Base-by-base conservation (phyloP, 1,284 basidiomycete species). In the Ceratobasidium sp. region DNA sequence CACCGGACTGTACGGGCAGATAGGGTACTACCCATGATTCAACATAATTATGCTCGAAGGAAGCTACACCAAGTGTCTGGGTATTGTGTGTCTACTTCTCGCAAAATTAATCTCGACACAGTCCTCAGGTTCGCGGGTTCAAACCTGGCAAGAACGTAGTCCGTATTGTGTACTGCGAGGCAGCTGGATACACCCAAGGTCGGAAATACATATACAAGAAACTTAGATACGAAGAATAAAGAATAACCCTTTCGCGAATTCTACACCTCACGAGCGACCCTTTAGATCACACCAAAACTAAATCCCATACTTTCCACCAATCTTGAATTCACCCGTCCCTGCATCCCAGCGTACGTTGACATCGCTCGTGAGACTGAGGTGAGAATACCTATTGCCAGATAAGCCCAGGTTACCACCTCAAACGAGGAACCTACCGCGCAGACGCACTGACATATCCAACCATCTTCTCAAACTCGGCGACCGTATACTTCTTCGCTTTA, bases 401-500 rank as follows among this genome's bases (percentile, higher is more conserved):
- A 13, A 54, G 22, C 32, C 8, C 29, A 13, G 13, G 1, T 2
- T n/a, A 37, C n/a, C n/a, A 19, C 37, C 11, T n/a, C 22, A n/a
- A 49, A 25, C 5, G 17, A 64, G 59, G 81, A 82, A 25, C 68
- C 22, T 44, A 59, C 54, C 68, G 52, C 15, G 37, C 37, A 44
- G 52, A 37, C 1, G 7, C 32, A 1, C 15, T 32, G 44, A 84
- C 79, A 4, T 78, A 19, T 0, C 86, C 86, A 77, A 90, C 80
- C 25, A 84, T 62, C 1, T 81, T 65, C 79, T 85, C 78, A 75
- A 90, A 89, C n/a, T 88, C 86, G 1, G 83, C 83, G 2, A 80
- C 82, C 1, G 85, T 77, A 44, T 88, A 83, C 81, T 89, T 90
- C 83, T 88, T 88, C 81, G 81, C 82, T 83, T 90, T 90, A 81